These are phyloP conservation scores for Phaffia rhodozyma DNA, from an alignment of 1,284 basidiomycete genomes.

Conservation along the genomic window DNA sequence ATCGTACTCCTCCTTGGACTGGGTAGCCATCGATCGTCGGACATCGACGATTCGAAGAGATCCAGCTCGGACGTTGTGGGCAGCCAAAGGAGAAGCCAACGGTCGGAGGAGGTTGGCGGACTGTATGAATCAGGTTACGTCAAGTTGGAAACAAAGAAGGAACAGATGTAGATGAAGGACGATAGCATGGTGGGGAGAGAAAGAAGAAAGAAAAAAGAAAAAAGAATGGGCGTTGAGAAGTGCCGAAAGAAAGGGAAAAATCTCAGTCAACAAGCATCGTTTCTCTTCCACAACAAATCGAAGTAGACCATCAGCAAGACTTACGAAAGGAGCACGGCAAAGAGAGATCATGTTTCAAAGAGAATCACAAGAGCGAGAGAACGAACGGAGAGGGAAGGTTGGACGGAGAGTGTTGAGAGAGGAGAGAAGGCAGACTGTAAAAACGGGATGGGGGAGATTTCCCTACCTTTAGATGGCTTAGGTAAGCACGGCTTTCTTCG, in stretches of 20 bases:
- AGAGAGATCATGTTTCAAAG: constrained; percentile 7
- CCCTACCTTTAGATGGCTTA: no score
- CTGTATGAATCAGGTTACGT: no score
- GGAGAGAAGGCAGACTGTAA: no score
- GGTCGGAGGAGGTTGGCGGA: no score
- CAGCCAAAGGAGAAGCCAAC: constrained; percentile 1
- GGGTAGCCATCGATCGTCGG: constrained; percentile 12
- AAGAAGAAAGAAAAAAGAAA: not conserved
- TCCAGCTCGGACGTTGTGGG: constrained; percentile 11
- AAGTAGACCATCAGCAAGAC: not conserved
- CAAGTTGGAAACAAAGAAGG: not conserved
- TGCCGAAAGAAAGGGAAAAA: not conserved
- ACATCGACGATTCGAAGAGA: constrained; percentile 5
- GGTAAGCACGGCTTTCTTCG: no score
- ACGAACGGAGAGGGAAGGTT: no score
- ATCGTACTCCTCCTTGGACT: constrained; percentile 47
- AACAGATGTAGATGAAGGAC: not conserved
- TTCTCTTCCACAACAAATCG: no score
- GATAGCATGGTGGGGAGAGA: not conserved
- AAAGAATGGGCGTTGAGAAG: not conserved
- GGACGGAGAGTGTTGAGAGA: no score
- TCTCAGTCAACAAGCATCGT: not conserved
- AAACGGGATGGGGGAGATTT: no score
- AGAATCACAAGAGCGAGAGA: not conserved
- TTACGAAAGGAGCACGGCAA: constrained; percentile 3